Conservation (phyloP, 139 green algal species). For the Picochlorum sp. region DNA sequence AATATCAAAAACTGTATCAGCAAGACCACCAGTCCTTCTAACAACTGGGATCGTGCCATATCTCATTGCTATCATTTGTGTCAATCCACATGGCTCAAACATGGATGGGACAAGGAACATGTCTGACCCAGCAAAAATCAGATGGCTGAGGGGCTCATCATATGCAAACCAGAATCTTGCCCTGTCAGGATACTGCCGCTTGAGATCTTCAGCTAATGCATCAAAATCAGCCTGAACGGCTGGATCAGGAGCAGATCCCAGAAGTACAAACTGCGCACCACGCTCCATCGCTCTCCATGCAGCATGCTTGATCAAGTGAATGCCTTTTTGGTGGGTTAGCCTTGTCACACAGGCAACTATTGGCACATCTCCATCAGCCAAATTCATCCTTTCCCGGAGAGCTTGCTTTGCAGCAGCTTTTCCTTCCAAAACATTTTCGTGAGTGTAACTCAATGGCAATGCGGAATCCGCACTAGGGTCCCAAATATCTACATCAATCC, state of each 20-base stretch:
- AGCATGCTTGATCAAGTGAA: constrained; percentile 97
- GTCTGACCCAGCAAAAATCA: constrained; percentile 80
- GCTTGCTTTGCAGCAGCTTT: constrained; percentile 55
- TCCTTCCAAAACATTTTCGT: constrained; percentile 34
- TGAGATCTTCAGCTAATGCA: constrained; percentile 53
- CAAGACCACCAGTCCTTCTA: constrained; percentile 81
- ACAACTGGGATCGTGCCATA: constrained; percentile 83
- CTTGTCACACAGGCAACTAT: constrained; percentile 70
- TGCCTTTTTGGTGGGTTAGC: constrained; percentile 90
- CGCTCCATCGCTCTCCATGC: constrained; percentile 80
- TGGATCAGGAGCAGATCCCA: constrained; percentile 84
- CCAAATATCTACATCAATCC: constrained; percentile 97
- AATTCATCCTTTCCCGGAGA: constrained; percentile 52
- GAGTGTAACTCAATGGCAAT: constrained; percentile 63
- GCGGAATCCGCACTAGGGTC: constrained; percentile 72
- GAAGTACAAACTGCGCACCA: constrained; percentile 94
- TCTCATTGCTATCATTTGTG: constrained; percentile 97
- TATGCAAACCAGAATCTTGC: constrained; percentile 74
- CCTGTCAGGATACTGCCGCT: constrained; percentile 63
- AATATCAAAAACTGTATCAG: constrained; percentile 70
- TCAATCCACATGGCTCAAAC: constrained; percentile 89
- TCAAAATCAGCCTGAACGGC: constrained; percentile 81
- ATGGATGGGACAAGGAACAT: constrained; percentile 94
- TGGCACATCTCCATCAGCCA: constrained; percentile 57
- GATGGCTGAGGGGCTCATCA: constrained; percentile 85